Base-by-base conservation (phyloP, 169 alveolate genomes). In the Haemoproteus tartakovskyi region DNA sequence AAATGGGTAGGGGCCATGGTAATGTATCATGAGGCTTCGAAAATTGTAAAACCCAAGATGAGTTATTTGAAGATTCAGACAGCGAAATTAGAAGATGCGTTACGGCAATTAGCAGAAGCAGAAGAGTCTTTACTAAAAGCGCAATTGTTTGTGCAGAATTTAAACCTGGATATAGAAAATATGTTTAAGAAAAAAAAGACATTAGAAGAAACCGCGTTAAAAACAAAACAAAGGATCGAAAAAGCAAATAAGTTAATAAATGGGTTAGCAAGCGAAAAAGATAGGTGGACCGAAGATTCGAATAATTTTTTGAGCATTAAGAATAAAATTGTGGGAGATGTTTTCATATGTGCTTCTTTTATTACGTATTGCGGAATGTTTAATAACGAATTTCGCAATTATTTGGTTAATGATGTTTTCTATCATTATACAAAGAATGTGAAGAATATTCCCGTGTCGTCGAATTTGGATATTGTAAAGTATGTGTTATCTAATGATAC, bases 31-130 rank as follows among this genome's bases (percentile, higher is more conserved):
- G 94, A 93, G 43, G 96, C 96, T 12, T 93, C 97, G 16, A 95
- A 95, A 89, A 95, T 95, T 57, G 98, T 95, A 50, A 96, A 94
- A 89, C 99, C 99, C 8, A 96, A 96, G 86, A 92, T 93, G 93
- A 95, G 92, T 63, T 90, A 90, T 62, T 87, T 96, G 67, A 93
- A 94, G 78, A 90, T 92, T 37, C 93, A 93, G 89, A 94, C 92
- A 48, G 97, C 92, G 26, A 92, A 92, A 86, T 92, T 94, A 16
- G 92, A 90, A 57, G 95, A 92, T 50, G 97, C 96, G 16, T 91
- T 90, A 79, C 89, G 93, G 57, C 95, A 92, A 45, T 80, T 94
- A 70, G 97, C 96, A 29, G 93, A 89, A 54, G 96, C 95, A 52
- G 95, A 92, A 85, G 94, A 91, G 30, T 97, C 95, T 29, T 84